Base-by-base conservation (phyloP, 1,139 yeast genomes). In the Hyphopichia pseudoburtonii region DNA sequence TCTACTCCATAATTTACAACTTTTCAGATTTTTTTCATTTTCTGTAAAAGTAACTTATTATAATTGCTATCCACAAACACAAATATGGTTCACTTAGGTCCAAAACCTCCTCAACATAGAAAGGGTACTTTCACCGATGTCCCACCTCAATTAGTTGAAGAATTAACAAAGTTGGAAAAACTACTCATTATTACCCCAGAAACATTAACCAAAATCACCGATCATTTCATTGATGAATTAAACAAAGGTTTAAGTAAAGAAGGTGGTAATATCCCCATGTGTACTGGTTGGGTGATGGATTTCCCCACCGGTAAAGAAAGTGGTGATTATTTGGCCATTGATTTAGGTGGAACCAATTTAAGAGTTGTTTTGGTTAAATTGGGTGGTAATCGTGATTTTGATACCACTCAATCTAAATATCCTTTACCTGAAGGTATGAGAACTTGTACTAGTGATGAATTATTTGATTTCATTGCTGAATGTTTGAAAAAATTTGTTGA, bases 281-380 rank as follows among this genome's bases (percentile, higher is more conserved):
- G 85, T 56, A 95, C 95, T 31, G 87, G 95, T 45, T 90, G 97
- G 97, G 97, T 90, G 38, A 73, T 88, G 77, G 95, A 86, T 54
- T 83, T 72, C 72, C 97, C 98, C 44, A 83, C 94, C 33, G 97
- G 97, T 52, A 66, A 80, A 48, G 98, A 92, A 64, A 75, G 73
- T 32, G 98, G 98, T 47, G 82, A 86, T 49, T 92, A 78, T 64
- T 68, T 92, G 58, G 97, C 97, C 37, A 84, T 92, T 45, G 98
- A 92, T 63, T 78, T 92, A 67, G 97, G 97, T 60, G 97, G 97
- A 47, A 89, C 97, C 48, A 89, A 89, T 69, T 74, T 89, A 62
- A 79, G 97, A 62, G 95, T 88, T 39, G 96, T 90, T 37, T 75
- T 84, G 57, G 94, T 89, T 51, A 80, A 79, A 45, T 73, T 89